Percentiles rank a stretch among this genome's conserved stretches.
Evolutionary conservation across 495 filamentous ascomycete species (phyloP).

Genomic region (Penicillium canariense): DNA sequence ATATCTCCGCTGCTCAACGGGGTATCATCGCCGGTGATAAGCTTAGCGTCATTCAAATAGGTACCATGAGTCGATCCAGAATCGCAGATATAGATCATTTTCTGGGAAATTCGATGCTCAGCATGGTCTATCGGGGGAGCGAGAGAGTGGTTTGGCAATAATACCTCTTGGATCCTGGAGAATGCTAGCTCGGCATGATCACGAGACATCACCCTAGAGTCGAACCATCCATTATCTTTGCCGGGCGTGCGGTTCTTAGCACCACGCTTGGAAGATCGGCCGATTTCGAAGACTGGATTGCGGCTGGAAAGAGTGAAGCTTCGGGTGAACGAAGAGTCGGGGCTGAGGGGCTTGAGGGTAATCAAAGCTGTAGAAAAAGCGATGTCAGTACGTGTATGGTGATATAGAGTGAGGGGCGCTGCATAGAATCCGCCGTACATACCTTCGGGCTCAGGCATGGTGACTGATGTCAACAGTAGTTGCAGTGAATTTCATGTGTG

Average conservation of each 20-base stretch:
- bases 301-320: slow-evolving; percentile 28
- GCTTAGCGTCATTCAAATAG: slow-evolving; percentile 44
- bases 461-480: slow-evolving; percentile 5
- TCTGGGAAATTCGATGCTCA: slow-evolving; percentile 26
- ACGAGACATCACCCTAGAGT: slow-evolving; percentile 80
- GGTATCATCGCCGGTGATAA: slow-evolving; percentile 35
- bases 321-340: slow-evolving; percentile 28
- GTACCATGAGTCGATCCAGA: slow-evolving; percentile 59
- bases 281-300: slow-evolving; percentile 41
- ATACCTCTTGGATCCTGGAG: slow-evolving; percentile 43
- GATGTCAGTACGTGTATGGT: not conserved
- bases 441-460: slow-evolving; percentile 17
- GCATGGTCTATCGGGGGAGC: not conserved
- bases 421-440: not conserved
- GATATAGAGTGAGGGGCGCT: not conserved
- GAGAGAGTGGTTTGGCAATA: not conserved
- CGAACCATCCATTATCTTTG: slow-evolving; percentile 68
- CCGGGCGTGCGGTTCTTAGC: slow-evolving; percentile 49
- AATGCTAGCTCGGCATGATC: slow-evolving; percentile 64
- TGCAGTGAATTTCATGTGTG: not conserved
- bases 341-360: slow-evolving; percentile 16
- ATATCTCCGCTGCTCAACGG: slow-evolving; percentile 44
- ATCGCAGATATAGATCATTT: slow-evolving; percentile 47
- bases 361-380: not conserved
- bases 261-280: slow-evolving; percentile 59